Base-by-base conservation (phyloP, 768 basidiomycete species). In the Tricholoma sp. region DNA sequence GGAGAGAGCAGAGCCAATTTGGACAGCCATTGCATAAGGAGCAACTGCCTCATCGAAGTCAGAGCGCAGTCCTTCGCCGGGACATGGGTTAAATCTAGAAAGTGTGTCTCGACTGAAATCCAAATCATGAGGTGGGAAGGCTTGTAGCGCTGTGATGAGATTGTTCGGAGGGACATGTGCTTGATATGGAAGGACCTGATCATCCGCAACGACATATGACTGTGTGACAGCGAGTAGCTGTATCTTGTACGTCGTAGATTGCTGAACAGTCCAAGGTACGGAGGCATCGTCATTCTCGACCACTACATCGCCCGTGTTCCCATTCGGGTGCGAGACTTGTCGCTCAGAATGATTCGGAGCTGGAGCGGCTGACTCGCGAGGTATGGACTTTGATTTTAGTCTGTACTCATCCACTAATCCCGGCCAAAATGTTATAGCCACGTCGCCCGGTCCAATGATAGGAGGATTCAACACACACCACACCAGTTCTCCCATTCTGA, bases 121-220 rank as follows among this genome's bases (percentile, higher is more conserved):
- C 44, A 81, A 70, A 42, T 73, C 68, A 20, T 75, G 72, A 0
- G 72, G 62, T 5, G 80, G 76, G 50, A 80, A 74, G 1, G 67
- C 65, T 54, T 74, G 72, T 52, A 90, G 73, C 24, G 76, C 74
- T 3, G 70, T 62, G 13, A 89, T 74, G 34, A 90, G 74, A 0
- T 75, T 75, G 5, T 75, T 68, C 1, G 82, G 69, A 6, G 84
- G 84, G 4, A 77, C 71, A 58, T 89, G 79, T 2, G 86, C 85
- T 63, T 87, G 87, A 63, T 92, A 92, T 28, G 91, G 91, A 4
- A 93, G 75, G 3, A 91, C 79, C 53, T 78, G 75, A 13, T 77
- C 72, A 59, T 86, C 89, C 6, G 74, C 71, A 34, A 84, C 69
- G 57, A 75, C 66, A 53, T 76, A 74, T 8, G 77, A 71, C 54